These are phyloP conservation scores for Piromyces sp. DNA, from an alignment of 192 early-diverging fungal genomes.

Conservation along the genomic window DNA sequence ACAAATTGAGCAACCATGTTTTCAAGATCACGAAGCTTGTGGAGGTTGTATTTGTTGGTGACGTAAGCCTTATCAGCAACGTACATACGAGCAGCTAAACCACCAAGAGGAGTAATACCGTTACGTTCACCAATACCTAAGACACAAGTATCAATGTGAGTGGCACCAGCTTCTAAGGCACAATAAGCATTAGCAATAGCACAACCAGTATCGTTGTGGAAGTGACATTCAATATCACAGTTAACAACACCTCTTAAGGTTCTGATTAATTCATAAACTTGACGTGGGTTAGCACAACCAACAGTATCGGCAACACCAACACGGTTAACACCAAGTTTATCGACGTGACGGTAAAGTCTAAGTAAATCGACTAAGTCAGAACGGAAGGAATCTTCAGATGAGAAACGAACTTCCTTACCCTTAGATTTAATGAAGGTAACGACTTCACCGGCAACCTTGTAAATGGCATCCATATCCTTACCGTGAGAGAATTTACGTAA, in stretches of 20 bases:
- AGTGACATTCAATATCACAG: conserved; percentile 98
- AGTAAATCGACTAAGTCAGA: conserved; percentile 91
- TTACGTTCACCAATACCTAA: conserved; percentile 98
- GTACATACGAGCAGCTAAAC: conserved; percentile 89
- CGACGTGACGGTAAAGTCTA: conserved; percentile 87
- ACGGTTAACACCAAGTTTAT: conserved; percentile 94
- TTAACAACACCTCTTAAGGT: conserved; percentile 86
- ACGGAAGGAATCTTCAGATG: conserved; percentile 95
- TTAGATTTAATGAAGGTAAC: conserved; percentile 89
- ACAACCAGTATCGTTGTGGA: conserved; percentile 99
- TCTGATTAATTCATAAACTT: conserved; percentile 93
- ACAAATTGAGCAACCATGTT: conserved; percentile 92
- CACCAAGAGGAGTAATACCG: conserved; percentile 91
- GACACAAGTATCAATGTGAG: conserved; percentile 94
- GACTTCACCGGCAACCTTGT: conserved; percentile 87
- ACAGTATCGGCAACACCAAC: conserved; percentile 99
- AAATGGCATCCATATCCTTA: conserved; percentile 97
- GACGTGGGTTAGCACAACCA: conserved; percentile 91
- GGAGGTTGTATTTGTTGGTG: conserved; percentile 82
- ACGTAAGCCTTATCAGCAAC: conserved; percentile 80
- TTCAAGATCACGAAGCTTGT: conserved; percentile 83
- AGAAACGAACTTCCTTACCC: conserved; percentile 94
- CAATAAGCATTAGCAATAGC: conserved; percentile 96
- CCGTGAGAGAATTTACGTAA: conserved; percentile 97
- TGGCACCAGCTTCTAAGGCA: conserved; percentile 89